Evolutionary conservation across 768 basidiomycete genomes (phyloP).

Genomic region (Podaxis mareebaensis): DNA sequence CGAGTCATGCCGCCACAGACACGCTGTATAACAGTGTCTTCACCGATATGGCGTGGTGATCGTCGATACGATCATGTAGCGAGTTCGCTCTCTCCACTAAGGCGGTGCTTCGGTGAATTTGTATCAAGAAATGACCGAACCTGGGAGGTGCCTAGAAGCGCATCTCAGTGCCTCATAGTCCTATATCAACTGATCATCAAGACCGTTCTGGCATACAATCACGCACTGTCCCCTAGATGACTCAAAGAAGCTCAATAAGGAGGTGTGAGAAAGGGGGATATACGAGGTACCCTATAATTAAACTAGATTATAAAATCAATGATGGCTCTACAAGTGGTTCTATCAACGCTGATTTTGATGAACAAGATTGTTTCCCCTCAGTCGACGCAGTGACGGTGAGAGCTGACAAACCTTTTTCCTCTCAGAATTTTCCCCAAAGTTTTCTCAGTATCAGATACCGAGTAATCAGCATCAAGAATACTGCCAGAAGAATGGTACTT

Average conservation of each 20-base stretch:
- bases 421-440: conserved; percentile 41
- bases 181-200: background rate
- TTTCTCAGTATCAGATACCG: conserved; percentile 40
- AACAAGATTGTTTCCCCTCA: background rate
- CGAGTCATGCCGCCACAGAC: background rate
- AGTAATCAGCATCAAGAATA: conserved; percentile 39
- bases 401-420: background rate
- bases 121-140: background rate
- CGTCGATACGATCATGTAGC: background rate
- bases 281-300: background rate
- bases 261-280: background rate
- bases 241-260: background rate
- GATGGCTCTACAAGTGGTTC: background rate
- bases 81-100: background rate
- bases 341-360: background rate
- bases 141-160: background rate
- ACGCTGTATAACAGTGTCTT: background rate
- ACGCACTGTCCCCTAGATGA: background rate
- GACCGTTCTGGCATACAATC: background rate
- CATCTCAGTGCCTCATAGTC: background rate
- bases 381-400: background rate
- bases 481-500: conserved; percentile 39
- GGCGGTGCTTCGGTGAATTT: background rate
- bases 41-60: conserved; percentile 4
- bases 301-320: background rate